phyloP scores from a whole-genome alignment of 306 rosid genomes.

The Acacia acuminata region DNA sequence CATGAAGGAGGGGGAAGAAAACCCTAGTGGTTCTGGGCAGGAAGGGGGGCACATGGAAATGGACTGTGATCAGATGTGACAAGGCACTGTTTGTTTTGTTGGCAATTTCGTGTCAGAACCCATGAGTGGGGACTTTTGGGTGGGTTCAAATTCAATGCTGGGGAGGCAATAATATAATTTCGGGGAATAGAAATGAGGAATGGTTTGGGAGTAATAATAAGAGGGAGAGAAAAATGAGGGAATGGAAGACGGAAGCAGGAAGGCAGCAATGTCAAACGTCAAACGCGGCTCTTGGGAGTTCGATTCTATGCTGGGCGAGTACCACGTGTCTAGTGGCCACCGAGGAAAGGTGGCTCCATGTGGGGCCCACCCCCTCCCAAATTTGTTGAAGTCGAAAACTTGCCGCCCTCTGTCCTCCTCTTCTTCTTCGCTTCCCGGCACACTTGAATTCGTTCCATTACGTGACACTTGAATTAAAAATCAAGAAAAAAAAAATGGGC shows the following conservation, averaged over 20 bases:
- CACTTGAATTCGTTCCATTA: not conserved
- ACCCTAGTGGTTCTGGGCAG: slow-evolving; percentile 52
- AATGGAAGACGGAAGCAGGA: not conserved
- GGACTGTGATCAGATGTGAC: slow-evolving; percentile 52
- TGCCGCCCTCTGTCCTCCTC: not conserved
- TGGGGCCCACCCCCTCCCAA: slow-evolving; percentile 52
- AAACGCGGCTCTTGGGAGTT: slow-evolving; percentile 48
- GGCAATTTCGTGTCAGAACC: slow-evolving; percentile 40
- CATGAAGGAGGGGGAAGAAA: slow-evolving; percentile 34
- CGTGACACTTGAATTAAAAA: not conserved
- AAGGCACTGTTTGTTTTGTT: slow-evolving; percentile 40
- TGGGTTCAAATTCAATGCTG: slow-evolving; percentile 1
- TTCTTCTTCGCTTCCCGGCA: too few species aligned
- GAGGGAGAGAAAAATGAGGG: not conserved
- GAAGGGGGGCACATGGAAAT: slow-evolving; percentile 43
- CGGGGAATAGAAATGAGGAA: too few species aligned
- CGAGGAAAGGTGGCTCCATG: slow-evolving; percentile 33
- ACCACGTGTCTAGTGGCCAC: slow-evolving; percentile 81
- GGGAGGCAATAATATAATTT: not conserved
- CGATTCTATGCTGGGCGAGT: slow-evolving; percentile 51
- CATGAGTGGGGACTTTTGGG: slow-evolving; percentile 13
- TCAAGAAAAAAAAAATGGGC: not conserved
- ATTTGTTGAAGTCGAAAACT: slow-evolving; percentile 49
- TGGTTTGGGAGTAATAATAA: too few species aligned
- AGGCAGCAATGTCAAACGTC: slow-evolving; percentile 34